These are phyloP conservation scores for Harringtonia aguacate DNA, from an alignment of 2,329 filamentous ascomycete species.

Conservation along the genomic window DNA sequence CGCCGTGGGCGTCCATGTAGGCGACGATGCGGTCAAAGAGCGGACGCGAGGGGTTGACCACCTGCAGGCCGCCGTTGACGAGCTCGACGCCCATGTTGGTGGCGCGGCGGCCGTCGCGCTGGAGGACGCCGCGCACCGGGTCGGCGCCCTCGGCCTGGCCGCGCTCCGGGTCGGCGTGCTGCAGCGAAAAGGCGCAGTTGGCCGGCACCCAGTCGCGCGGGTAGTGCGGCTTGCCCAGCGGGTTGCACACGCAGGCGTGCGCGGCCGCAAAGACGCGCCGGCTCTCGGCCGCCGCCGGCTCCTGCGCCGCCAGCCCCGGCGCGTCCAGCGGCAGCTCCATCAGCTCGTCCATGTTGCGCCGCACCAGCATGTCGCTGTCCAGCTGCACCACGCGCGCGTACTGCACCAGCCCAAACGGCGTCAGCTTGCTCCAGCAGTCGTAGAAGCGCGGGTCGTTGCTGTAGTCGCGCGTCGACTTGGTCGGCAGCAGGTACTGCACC, in stretches of 20 bases:
- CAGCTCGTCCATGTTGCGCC: constrained; percentile 82
- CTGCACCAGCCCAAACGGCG: constrained; percentile 64
- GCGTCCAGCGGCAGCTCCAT: constrained; percentile 62
- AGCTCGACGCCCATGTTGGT: constrained; percentile 34
- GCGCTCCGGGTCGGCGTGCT: constrained; percentile 24
- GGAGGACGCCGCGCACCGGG: constrained; percentile 18
- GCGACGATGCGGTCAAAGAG: constrained; percentile 39
- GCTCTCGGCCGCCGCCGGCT: constrained; percentile 22
- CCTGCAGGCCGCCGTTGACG: constrained; percentile 46
- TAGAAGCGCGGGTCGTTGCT: constrained; percentile 73
- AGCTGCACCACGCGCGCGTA: constrained; percentile 75
- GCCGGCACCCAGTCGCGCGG: constrained; percentile 54
- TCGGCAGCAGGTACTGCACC: constrained; percentile 64
- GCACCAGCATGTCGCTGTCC: constrained; percentile 79
- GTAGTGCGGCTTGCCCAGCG: constrained; percentile 67
- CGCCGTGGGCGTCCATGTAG: constrained; percentile 34
- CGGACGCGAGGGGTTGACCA: constrained; percentile 38
- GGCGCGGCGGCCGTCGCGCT: not conserved
- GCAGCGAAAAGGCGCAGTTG: constrained; percentile 47
- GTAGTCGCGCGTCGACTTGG: constrained; percentile 51
- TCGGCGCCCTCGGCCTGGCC: constrained; percentile 36
- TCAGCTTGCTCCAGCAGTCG: constrained; percentile 83
- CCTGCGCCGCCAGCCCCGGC: constrained; percentile 11
- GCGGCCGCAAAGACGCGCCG: constrained; percentile 67
- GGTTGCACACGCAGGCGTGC: constrained; percentile 82